A percentile compares a stretch with the other conserved stretches of the same genome.
Conservation (phyloP, 768 basidiomycete genomes). For the Amanita subjunquillea region DNA sequence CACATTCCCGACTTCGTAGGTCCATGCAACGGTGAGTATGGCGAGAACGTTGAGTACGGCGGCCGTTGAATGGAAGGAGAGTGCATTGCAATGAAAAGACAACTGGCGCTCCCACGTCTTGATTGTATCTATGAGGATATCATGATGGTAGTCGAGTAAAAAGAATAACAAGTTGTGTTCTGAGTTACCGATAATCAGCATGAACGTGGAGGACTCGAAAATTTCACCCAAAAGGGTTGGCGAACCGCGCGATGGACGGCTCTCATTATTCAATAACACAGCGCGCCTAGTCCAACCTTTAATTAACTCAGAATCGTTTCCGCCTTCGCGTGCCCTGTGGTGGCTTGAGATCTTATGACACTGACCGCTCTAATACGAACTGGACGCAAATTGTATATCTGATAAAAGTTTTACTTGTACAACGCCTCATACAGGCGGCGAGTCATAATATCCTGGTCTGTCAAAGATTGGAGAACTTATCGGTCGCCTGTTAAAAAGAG, state of each 20-base stretch:
- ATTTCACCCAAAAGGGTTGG: too few relatives aligned
- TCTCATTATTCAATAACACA: too few relatives aligned
- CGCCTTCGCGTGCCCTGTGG: too few relatives aligned
- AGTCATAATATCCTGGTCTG: too few relatives aligned
- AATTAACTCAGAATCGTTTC: too few relatives aligned
- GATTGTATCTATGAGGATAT: background rate
- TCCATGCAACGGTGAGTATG: background rate
- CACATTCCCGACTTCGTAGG: background rate
- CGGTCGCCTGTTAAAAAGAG: constrained; percentile 23
- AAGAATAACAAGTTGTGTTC: background rate
- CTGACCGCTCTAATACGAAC: too few relatives aligned
- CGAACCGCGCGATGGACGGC: too few relatives aligned
- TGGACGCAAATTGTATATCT: too few relatives aligned
- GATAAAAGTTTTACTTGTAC: background rate
- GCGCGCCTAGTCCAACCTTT: too few relatives aligned
- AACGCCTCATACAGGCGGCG: background rate
- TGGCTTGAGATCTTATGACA: too few relatives aligned
- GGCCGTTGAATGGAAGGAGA: background rate
- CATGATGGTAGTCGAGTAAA: background rate
- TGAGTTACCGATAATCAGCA: too few relatives aligned
- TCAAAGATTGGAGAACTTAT: constrained; percentile 30
- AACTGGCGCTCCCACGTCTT: background rate
- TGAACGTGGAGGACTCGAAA: too few relatives aligned
- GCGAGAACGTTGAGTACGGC: background rate
- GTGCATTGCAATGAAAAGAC: background rate